A percentile compares a stretch with the other conserved stretches of the same genome.
Evolutionary conservation across 345 rosid species (phyloP).

Genomic region (Acer yangbiense): DNA sequence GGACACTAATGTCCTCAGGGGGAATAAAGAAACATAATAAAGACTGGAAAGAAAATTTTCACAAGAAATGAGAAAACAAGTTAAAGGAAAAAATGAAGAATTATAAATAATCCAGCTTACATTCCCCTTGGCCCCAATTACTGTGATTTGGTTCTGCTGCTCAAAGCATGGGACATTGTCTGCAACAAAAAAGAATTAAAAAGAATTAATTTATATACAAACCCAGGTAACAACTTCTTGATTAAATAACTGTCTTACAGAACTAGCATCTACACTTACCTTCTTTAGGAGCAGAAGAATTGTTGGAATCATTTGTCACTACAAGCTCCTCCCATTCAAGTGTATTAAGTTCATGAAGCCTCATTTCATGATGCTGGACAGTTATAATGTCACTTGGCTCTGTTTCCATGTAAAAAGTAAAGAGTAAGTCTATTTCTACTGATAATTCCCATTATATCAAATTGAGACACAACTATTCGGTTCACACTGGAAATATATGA

Average conservation of each 20-base stretch:
- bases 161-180: conserved; percentile 45
- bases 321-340: conserved; percentile 98
- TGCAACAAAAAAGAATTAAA: conserved; percentile 31
- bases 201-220: neutral
- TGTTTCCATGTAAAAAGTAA: conserved; percentile 36
- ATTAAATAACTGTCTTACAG: conserved; percentile 7
- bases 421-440: conserved; percentile 18
- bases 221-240: neutral
- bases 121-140: conserved; percentile 38
- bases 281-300: conserved; percentile 35
- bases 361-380: conserved; percentile 58
- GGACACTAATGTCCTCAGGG: neutral
- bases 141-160: conserved; percentile 42
- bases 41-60: neutral
- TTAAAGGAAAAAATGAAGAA: conserved; percentile 11
- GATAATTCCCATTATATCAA: conserved; percentile 4
- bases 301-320: conserved; percentile 49
- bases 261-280: conserved; percentile 41
- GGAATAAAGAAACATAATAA: neutral
- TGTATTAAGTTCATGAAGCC: conserved; percentile 88
- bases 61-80: neutral
- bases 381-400: conserved; percentile 50
- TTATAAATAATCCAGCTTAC: conserved; percentile 40
- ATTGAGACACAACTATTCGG: conserved; percentile 3
- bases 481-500: neutral